These are phyloP conservation scores for sorghum (Sorghum bicolor) DNA, from an alignment of 176 grass and related monocot species.

Conservation along the genomic window Sorghum_bicolor_NCBIv3 NC_012876.2:61447001-61447500, in stretches of 20 bases:
- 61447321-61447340: background rate
- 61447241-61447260: conserved; percentile 13
- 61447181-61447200: background rate
- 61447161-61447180: background rate
- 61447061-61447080: background rate
- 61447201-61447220: background rate
- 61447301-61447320: background rate
- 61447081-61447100: background rate
- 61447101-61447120: conserved; percentile 24
- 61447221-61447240: conserved; percentile 19
- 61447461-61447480: too few relatives aligned
- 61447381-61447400: background rate
- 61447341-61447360: background rate
- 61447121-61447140: background rate
- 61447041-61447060: background rate
- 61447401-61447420: too few relatives aligned
- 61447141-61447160: background rate
- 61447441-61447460: too few relatives aligned
- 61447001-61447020: background rate
- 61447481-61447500: too few relatives aligned
- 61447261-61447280: background rate
- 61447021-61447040: background rate
- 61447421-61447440: too few relatives aligned
- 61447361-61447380: background rate
- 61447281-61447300: background rate